Conservation (phyloP, 1,284 basidiomycete genomes). For the Ceratobasidium sp. region DNA sequence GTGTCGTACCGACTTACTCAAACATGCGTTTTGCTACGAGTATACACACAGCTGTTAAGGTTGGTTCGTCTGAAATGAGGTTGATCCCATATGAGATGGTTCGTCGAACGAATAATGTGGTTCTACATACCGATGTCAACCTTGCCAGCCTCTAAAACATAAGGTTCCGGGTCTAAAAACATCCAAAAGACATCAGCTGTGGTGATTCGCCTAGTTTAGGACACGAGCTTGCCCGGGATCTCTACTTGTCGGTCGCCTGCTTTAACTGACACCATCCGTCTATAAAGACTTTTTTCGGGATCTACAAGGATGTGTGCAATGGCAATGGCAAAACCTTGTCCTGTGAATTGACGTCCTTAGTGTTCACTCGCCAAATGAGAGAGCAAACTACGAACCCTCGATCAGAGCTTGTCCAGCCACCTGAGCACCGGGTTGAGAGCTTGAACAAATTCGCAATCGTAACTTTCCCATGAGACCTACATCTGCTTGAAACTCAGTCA, state of each 20-base stretch:
- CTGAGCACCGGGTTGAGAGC: background rate
- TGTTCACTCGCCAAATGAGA: background rate
- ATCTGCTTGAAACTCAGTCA: background rate
- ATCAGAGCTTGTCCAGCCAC: background rate
- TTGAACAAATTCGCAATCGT: background rate
- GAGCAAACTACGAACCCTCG: background rate
- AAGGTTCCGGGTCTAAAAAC: no score
- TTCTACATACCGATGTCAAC: background rate
- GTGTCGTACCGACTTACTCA: background rate
- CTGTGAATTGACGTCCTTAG: background rate
- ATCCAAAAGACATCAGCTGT: background rate
- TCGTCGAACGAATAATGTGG: no score
- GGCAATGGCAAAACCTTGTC: background rate
- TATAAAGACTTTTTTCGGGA: background rate
- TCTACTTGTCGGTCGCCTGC: background rate
- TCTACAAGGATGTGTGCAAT: background rate
- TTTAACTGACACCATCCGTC: background rate
- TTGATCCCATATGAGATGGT: background rate
- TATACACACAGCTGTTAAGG: background rate
- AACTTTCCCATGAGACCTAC: background rate
- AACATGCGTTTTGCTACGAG: background rate
- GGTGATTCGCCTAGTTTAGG: background rate
- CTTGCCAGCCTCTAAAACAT: background rate
- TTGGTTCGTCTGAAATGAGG: background rate
- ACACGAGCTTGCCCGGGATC: background rate